A percentile compares a stretch with the other conserved stretches of the same genome.
Evolutionary conservation across 2,329 filamentous ascomycete genomes (phyloP).

Genomic region (Cytospora paraplurivora): DNA sequence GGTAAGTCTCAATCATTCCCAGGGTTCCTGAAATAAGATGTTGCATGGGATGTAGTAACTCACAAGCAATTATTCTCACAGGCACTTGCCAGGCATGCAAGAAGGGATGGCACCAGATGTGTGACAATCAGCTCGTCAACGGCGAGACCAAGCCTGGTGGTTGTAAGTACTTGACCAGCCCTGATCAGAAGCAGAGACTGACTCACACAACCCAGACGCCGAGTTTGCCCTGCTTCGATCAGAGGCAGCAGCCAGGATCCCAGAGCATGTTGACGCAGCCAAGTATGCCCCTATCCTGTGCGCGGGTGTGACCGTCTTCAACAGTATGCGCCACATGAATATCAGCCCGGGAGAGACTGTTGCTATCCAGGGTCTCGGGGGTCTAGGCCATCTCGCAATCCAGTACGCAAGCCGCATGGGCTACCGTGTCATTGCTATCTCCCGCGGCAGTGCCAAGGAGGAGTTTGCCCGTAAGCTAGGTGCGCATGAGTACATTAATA

Average conservation of each 20-base stretch:
- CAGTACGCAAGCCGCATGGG: conserved; percentile 67
- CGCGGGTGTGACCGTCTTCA: conserved; percentile 52
- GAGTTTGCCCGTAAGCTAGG: conserved; percentile 56
- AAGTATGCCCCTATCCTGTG: conserved; percentile 53
- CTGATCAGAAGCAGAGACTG: not conserved
- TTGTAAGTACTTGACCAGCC: conserved; percentile 37
- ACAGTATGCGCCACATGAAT: conserved; percentile 41
- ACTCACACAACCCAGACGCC: conserved; percentile 37
- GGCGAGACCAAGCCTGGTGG: conserved; percentile 58
- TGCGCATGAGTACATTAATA: conserved; percentile 58
- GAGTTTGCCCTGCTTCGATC: conserved; percentile 58
- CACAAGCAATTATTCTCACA: not conserved
- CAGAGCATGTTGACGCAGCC: conserved; percentile 44
- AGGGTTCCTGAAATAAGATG: not conserved
- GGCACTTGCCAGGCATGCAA: conserved; percentile 55
- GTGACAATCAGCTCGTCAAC: conserved; percentile 57
- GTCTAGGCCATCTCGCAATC: conserved; percentile 66
- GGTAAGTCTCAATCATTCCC: conserved; percentile 24
- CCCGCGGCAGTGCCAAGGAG: conserved; percentile 50
- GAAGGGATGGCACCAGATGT: conserved; percentile 59
- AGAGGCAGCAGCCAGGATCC: conserved; percentile 56
- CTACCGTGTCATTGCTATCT: conserved; percentile 61
- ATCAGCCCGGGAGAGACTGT: conserved; percentile 41
- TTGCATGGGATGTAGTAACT: not conserved
- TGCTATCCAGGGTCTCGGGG: conserved; percentile 55